A percentile compares a stretch with the other conserved stretches of the same genome.
These are phyloP conservation scores for Fusarium globosum DNA, from an alignment of 2,329 filamentous ascomycete species.

Conservation along the genomic window DNA sequence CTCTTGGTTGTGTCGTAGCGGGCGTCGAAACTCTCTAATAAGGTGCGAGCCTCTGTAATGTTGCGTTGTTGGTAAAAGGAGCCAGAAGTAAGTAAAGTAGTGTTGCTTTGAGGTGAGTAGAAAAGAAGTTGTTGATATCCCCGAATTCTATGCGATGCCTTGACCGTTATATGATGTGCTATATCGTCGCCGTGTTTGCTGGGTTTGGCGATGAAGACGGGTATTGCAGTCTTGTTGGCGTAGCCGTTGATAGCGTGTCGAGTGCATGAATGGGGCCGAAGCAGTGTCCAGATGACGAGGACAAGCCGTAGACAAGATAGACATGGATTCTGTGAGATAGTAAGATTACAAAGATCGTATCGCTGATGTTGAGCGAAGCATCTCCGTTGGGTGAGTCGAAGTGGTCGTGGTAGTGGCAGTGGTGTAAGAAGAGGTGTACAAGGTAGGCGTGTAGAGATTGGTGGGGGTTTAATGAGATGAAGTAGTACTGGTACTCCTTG, in stretches of 20 bases:
- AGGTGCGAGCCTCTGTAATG: constrained; percentile 34
- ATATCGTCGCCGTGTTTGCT: constrained; percentile 2
- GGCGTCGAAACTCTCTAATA: constrained; percentile 41
- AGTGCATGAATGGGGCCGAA: constrained; percentile 29
- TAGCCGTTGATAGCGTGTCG: constrained; percentile 34
- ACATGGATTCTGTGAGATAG: constrained; percentile 35
- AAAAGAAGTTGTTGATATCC: background rate
- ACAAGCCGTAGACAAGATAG: constrained; percentile 30
- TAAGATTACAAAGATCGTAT: constrained; percentile 28
- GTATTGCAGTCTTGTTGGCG: constrained; percentile 28
- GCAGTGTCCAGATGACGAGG: constrained; percentile 29
- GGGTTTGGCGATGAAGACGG: constrained; percentile 10
- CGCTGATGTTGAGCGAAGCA: constrained; percentile 9
- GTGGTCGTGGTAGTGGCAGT: too few species aligned
- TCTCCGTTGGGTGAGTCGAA: background rate
- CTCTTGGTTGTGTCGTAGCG: constrained; percentile 7
- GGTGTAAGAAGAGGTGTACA: background rate
- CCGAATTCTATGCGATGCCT: constrained; percentile 5
- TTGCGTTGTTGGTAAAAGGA: background rate
- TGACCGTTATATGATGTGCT: constrained; percentile 1
- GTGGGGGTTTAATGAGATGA: constrained; percentile 18
- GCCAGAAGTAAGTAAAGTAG: background rate
- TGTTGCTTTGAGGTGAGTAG: constrained; percentile 1
- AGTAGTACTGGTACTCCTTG: constrained; percentile 13
- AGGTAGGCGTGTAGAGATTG: background rate